phyloP scores from a whole-genome alignment of 495 filamentous ascomycete genomes.

The Aspergillus sclerotiicarbonarius region DNA sequence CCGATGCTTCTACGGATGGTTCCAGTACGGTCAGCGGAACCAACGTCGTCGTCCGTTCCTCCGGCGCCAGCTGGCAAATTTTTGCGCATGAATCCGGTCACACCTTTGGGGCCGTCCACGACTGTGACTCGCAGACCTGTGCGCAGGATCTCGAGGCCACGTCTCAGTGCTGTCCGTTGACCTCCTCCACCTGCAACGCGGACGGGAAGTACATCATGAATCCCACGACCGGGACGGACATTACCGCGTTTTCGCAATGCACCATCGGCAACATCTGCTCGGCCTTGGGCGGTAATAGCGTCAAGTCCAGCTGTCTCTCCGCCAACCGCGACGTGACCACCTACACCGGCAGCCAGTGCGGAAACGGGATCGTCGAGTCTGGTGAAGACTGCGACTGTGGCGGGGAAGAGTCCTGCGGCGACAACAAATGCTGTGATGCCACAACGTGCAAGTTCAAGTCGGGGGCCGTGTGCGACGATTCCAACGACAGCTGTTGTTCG shows the following conservation, averaged over 20 bases:
- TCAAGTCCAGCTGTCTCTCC: constrained; percentile 72
- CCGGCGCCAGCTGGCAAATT: constrained; percentile 84
- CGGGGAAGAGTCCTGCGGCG: constrained; percentile 64
- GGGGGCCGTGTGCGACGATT: constrained; percentile 78
- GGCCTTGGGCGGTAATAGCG: constrained; percentile 76
- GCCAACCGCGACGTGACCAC: constrained; percentile 82
- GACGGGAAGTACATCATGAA: constrained; percentile 88
- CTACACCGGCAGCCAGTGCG: constrained; percentile 84
- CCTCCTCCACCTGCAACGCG: constrained; percentile 68
- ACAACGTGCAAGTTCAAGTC: constrained; percentile 83
- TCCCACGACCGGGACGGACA: constrained; percentile 70
- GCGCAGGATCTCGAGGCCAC: constrained; percentile 53
- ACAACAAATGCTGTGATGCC: constrained; percentile 80
- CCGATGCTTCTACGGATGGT: constrained; percentile 47
- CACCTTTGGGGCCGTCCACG: constrained; percentile 94
- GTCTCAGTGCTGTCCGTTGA: constrained; percentile 87
- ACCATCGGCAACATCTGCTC: constrained; percentile 92
- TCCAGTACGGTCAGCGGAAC: constrained; percentile 74
- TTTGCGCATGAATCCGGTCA: constrained; percentile 96
- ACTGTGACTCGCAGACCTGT: constrained; percentile 75
- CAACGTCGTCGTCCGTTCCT: constrained; percentile 84
- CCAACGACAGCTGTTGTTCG: constrained; percentile 86
- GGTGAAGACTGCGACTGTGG: constrained; percentile 98
- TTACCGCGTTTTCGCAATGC: constrained; percentile 81
- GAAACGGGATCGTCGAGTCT: constrained; percentile 93